phyloP scores from a whole-genome alignment of 2,329 filamentous ascomycete species.

The Alternaria conjuncta region DNA sequence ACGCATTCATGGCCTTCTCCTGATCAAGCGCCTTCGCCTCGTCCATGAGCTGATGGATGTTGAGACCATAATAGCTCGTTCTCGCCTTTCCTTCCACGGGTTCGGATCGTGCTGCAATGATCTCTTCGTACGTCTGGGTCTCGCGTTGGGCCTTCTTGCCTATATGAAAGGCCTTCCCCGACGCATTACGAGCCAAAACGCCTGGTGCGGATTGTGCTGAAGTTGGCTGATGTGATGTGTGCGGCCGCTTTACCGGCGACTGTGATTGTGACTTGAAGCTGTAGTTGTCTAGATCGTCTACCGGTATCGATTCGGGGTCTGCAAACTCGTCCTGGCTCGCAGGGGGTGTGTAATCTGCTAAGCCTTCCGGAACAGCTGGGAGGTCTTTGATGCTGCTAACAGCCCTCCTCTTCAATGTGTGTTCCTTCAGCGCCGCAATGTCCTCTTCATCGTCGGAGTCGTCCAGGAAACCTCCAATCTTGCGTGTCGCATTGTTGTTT shows the following conservation, averaged over 20 bases:
- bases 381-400: slow-evolving; percentile 38
- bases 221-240: slow-evolving; percentile 15
- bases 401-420: slow-evolving; percentile 43
- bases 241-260: slow-evolving; percentile 30
- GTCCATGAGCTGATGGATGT: slow-evolving; percentile 84
- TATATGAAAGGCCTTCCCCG: slow-evolving; percentile 64
- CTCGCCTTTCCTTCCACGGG: slow-evolving; percentile 69
- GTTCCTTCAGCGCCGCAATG: slow-evolving; percentile 48
- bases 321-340: slow-evolving; percentile 41
- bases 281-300: slow-evolving; percentile 38
- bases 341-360: slow-evolving; percentile 41
- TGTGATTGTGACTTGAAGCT: slow-evolving; percentile 32
- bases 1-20: slow-evolving; percentile 40
- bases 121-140: slow-evolving; percentile 66
- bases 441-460: slow-evolving; percentile 53
- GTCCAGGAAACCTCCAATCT: slow-evolving; percentile 47
- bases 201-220: slow-evolving; percentile 28
- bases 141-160: slow-evolving; percentile 59
- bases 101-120: slow-evolving; percentile 71
- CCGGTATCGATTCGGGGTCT: slow-evolving; percentile 37
- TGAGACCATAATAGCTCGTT: slow-evolving; percentile 87
- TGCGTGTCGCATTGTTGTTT: slow-evolving; percentile 44
- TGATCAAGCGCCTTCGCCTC: slow-evolving; percentile 68
- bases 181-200: slow-evolving; percentile 54
- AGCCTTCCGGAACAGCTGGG: slow-evolving; percentile 26